These are phyloP conservation scores for Telfairia occidentalis DNA, from an alignment of 331 rosid genomes.

Conservation along the genomic window DNA sequence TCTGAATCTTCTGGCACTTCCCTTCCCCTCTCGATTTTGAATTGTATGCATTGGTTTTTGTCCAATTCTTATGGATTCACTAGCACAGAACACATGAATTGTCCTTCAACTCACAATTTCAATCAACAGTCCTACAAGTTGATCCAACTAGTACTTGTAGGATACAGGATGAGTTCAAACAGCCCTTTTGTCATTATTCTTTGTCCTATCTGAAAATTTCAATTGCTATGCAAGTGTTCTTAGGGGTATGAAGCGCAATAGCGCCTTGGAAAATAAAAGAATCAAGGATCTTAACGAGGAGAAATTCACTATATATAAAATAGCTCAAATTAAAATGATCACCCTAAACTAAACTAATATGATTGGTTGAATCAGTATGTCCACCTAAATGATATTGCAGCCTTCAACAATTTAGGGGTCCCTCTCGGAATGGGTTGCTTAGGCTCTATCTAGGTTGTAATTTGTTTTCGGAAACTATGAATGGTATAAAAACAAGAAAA, in stretches of 20 bases:
- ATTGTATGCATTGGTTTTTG: not conserved
- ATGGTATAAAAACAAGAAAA: not conserved
- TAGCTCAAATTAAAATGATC: too few species aligned
- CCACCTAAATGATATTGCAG: not conserved
- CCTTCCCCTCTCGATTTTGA: not conserved
- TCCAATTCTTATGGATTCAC: not conserved
- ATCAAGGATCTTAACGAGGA: not conserved
- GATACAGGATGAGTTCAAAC: not conserved
- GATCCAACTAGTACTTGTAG: not conserved
- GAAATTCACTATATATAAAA: not conserved
- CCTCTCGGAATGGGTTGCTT: too few species aligned
- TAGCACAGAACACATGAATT: not conserved
- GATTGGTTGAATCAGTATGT: not conserved
- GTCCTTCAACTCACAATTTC: not conserved
- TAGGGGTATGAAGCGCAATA: not conserved
- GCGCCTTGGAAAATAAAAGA: not conserved
- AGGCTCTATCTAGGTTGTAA: not conserved
- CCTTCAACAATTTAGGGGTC: too few species aligned
- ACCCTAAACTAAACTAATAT: too few species aligned
- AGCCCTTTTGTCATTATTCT: not conserved
- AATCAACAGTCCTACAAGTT: not conserved
- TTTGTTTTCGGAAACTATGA: not conserved
- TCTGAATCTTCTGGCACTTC: not conserved
- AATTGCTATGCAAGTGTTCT: not conserved
- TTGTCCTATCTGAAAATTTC: not conserved